Evolutionary conservation across 257 asterid species (phyloP), one percentile per base, ranked within the genome.

Genomic region (Paraleonurus japonicus): DNA sequence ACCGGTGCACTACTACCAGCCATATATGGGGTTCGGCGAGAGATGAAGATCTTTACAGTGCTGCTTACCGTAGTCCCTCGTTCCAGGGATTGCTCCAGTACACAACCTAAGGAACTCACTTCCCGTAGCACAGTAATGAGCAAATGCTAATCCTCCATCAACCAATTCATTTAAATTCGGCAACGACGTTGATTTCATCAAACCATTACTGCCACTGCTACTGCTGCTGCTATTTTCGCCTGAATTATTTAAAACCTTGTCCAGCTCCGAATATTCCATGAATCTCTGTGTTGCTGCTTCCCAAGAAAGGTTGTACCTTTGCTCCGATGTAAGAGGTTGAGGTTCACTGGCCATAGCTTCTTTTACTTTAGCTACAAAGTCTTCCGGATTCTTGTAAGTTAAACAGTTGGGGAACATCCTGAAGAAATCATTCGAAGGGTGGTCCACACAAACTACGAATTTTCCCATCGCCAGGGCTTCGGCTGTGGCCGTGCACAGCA

Each of bases 391-490:
- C 76, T 78, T 92, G 88, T 87, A 95, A 5, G 95, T 89, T 78
- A 92, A 81, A 74, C 99, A 95, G 76, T 95, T 95, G 61, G 99
- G 97, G 75, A 95, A 95, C 63, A 80, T 85, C 82, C 87, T 76
- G 94, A 95, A 95, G 87, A 95, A 95, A 70, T 92, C 98, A 35
- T 95, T 95, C 13, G 98, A 95, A 26, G 99, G 97, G 83, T 95
- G 98, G 75, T 95, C 96, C 0, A 98, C 96, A 66, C 99, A 95
- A 61, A 95, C 94, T 4, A 95, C 99, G 12, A 95, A 85, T 73
- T 95, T 95, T 7, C 99, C 99, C 99, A 95, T 95, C 7, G 99
- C 98, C 15, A 95, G 98, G 65, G 99, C 99, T 86, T 95, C 99
- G 0, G 99, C 99, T 43, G 99, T 95, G 53, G 99, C 99, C 1